A percentile compares a stretch with the other conserved stretches of the same genome.
These are phyloP conservation scores for Trichothecium sympodiale DNA, from an alignment of 2,329 filamentous ascomycete species.

Conservation along the genomic window DNA sequence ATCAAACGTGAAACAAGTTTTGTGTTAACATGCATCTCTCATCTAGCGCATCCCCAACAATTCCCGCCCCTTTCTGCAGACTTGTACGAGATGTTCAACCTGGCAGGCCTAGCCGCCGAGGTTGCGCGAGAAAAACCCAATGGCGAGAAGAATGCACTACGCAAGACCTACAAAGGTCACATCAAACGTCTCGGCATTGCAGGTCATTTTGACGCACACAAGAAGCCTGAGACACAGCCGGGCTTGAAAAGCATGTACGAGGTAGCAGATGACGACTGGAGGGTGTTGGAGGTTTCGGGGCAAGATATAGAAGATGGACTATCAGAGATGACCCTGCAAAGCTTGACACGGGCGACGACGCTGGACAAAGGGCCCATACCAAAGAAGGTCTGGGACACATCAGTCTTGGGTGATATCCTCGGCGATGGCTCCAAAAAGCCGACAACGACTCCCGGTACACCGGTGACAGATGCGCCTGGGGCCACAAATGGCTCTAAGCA, in stretches of 20 bases:
- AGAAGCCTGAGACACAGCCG: constrained; percentile 42
- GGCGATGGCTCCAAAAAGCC: constrained; percentile 30
- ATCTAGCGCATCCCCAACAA: constrained; percentile 36
- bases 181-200: constrained; percentile 52
- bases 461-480: constrained; percentile 17
- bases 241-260: constrained; percentile 41
- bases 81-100: constrained; percentile 46
- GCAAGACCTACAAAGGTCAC: constrained; percentile 59
- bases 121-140: constrained; percentile 54
- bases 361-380: constrained; percentile 48
- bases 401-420: constrained; percentile 45
- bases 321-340: constrained; percentile 28
- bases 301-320: constrained; percentile 45
- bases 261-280: constrained; percentile 46
- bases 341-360: constrained; percentile 38
- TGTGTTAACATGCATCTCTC: constrained; percentile 31
- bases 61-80: constrained; percentile 41
- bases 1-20: constrained; percentile 15
- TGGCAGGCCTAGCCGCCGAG: constrained; percentile 45
- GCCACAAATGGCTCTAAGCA: constrained; percentile 19
- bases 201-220: constrained; percentile 47
- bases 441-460: constrained; percentile 40
- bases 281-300: constrained; percentile 39
- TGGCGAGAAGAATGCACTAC: constrained; percentile 55
- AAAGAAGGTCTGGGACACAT: constrained; percentile 43